phyloP scores from a whole-genome alignment of 75 land plant genomes.

The Pseudotsuga menziesii region DNA sequence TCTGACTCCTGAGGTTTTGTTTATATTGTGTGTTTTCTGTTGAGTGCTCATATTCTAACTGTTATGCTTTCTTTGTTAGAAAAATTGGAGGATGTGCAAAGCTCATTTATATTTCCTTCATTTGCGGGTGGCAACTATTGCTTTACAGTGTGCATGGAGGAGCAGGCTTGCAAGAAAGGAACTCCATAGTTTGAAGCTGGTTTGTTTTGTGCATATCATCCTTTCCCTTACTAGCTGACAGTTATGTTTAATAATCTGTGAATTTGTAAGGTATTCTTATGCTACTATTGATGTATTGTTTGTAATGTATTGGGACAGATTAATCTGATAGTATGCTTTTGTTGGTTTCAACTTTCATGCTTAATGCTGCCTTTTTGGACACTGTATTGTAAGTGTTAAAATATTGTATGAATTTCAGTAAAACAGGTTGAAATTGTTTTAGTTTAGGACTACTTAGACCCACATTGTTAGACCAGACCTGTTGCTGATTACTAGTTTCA shows the following conservation, averaged over 20 bases:
- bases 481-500: too few species aligned
- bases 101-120: constrained; percentile 33
- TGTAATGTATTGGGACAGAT: not conserved
- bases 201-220: constrained; percentile 11
- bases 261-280: too few species aligned
- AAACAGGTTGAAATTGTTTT: too few species aligned
- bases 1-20: too few species aligned
- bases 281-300: not conserved
- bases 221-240: not conserved
- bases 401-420: too few species aligned
- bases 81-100: constrained; percentile 74
- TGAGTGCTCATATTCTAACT: too few species aligned
- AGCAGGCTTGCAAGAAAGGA: constrained; percentile 68
- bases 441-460: too few species aligned
- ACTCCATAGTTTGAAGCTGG: constrained; percentile 67
- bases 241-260: not conserved
- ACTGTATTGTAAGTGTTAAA: not conserved
- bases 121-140: constrained; percentile 42
- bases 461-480: too few species aligned
- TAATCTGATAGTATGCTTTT: not conserved
- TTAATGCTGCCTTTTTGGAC: not conserved
- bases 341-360: not conserved
- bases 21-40: too few species aligned
- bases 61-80: constrained; percentile 24
- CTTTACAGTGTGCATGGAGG: constrained; percentile 93